These are phyloP conservation scores for Monilinia fructigena DNA, from an alignment of 2,329 filamentous ascomycete genomes.

Conservation along the genomic window DNA sequence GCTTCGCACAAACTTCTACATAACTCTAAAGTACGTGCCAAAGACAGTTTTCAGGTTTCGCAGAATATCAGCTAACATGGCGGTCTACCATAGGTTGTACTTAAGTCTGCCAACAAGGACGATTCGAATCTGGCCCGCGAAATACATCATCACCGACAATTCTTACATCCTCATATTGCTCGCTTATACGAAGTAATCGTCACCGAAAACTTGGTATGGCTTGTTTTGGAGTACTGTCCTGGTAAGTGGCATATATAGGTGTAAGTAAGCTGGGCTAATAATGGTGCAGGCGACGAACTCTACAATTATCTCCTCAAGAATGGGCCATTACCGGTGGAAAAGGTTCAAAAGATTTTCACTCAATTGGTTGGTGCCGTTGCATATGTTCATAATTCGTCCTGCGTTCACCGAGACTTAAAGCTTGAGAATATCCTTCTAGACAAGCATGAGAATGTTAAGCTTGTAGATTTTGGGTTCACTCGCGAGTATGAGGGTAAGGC, in stretches of 20 bases:
- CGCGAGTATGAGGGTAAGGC: constrained; percentile 94
- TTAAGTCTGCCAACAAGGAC: constrained; percentile 96
- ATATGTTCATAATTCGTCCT: constrained; percentile 93
- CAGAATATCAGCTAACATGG: constrained; percentile 18
- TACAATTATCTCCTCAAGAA: constrained; percentile 93
- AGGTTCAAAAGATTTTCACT: constrained; percentile 93
- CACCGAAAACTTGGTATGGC: constrained; percentile 91
- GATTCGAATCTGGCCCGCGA: constrained; percentile 94
- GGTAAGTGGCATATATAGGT: constrained; percentile 52
- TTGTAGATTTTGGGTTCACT: constrained; percentile 98
- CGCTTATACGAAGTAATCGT: constrained; percentile 97
- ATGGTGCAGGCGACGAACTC: constrained; percentile 77
- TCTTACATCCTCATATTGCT: constrained; percentile 95
- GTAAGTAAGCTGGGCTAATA: constrained; percentile 35
- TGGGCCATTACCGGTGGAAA: constrained; percentile 77
- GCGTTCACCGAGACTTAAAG: constrained; percentile 95
- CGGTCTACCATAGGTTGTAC: constrained; percentile 68
- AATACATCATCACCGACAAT: constrained; percentile 97
- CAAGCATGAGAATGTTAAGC: constrained; percentile 94
- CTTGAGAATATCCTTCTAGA: constrained; percentile 95
- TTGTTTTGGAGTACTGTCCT: constrained; percentile 94
- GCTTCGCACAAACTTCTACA: constrained; percentile 96
- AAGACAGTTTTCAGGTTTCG: constrained; percentile 22
- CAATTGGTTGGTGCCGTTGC: constrained; percentile 92
- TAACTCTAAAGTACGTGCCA: constrained; percentile 77